These are phyloP conservation scores for Agastache rugosa DNA, from an alignment of 257 asterid species.

Conservation along the genomic window DNA sequence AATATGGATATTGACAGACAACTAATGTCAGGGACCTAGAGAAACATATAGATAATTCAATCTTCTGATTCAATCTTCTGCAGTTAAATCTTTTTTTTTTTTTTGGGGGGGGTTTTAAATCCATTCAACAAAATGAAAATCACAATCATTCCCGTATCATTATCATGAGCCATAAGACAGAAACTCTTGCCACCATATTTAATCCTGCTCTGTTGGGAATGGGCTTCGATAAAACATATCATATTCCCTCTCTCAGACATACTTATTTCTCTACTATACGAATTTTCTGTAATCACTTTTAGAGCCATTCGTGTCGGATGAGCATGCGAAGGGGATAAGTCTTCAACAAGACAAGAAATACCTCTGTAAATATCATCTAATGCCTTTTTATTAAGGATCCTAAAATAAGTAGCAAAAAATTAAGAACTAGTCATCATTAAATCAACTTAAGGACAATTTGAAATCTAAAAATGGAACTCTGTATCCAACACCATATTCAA, in stretches of 20 bases:
- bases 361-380: background rate
- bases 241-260: conserved; percentile 1
- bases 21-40: conserved; percentile 3
- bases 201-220: background rate
- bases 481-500: background rate
- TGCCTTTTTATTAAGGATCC: background rate
- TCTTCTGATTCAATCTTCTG: conserved; percentile 5
- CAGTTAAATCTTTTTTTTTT: background rate
- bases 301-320: background rate
- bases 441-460: background rate
- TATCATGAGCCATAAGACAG: background rate
- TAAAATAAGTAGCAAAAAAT: background rate
- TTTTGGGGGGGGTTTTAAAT: background rate
- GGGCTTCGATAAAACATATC: background rate
- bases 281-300: background rate
- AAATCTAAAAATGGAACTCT: background rate
- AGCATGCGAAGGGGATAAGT: background rate
- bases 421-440: background rate
- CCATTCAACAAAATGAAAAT: background rate
- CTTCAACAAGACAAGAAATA: background rate
- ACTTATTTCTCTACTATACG: background rate
- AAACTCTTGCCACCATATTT: background rate
- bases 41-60: conserved; percentile 12
- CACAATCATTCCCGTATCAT: conserved; percentile 1
- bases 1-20: conserved; percentile 21